Evolutionary conservation across 139 green algal species (phyloP).

Genomic region (Spirogloea muscicola): DNA sequence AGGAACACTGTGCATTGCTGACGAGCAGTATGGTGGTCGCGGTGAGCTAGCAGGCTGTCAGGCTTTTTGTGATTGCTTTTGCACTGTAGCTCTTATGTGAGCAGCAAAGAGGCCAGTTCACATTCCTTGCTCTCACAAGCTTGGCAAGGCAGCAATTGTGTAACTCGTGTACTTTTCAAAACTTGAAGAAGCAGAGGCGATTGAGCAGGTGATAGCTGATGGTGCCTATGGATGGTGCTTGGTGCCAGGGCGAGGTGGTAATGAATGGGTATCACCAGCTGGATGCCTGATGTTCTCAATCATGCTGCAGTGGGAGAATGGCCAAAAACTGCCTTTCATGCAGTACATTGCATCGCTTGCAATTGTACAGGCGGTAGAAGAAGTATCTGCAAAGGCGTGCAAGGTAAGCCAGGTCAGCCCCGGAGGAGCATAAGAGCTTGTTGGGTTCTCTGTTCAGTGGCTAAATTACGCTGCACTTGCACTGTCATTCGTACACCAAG

Average conservation of each 20-base stretch:
- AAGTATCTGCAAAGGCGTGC: slow-evolving; percentile 4
- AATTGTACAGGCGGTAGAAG: slow-evolving; percentile 70
- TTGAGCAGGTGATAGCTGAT: background rate
- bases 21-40: slow-evolving; percentile 19
- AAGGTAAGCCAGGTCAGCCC: background rate
- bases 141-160: too few species aligned
- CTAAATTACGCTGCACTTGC: background rate
- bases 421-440: background rate
- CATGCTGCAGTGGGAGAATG: slow-evolving; percentile 50
- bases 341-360: slow-evolving; percentile 90
- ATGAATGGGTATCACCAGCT: slow-evolving; percentile 77
- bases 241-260: slow-evolving; percentile 67
- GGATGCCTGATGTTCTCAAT: slow-evolving; percentile 94
- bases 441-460: background rate
- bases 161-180: background rate
- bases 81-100: background rate
- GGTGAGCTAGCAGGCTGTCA: slow-evolving; percentile 6
- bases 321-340: slow-evolving; percentile 76
- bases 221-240: background rate
- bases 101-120: background rate
- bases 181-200: background rate
- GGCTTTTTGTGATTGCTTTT: background rate
- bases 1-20: slow-evolving; percentile 34
- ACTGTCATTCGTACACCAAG: too few species aligned
- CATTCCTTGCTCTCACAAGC: background rate